Evolutionary conservation across 345 rosid genomes (phyloP), one percentile per base, ranked within the genome.

Genomic region (Aquilaria malaccensis): DNA sequence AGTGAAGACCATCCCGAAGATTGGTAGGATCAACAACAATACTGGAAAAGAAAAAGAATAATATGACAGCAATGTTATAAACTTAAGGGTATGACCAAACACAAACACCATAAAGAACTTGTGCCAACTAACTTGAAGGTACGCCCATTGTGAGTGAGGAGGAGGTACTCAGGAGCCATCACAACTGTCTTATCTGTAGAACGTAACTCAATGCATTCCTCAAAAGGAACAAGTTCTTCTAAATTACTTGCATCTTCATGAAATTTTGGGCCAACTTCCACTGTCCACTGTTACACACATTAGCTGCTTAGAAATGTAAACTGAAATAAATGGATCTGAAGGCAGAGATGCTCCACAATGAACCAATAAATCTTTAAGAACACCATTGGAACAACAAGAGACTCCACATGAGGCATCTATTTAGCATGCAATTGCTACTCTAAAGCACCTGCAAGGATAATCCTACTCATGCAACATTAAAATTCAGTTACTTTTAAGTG

Each of bases 181-280:
- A 88, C 88, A 71, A 88, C 83, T 49, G 77, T 64, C 68, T 82
- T 83, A 11, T 79, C 83, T 52, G 87, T 85, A 66, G 97, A 88
- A 61, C 75, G 83, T 71, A 95, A 72, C 77, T 88, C 85, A 70
- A 95, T 75, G 67, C 87, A 86, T 72, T 95, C 96, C 83, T 88
- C 97, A 65, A 91, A 91, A 47, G 96, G 97, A 67, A 86, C 96
- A 78, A 94, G 72, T 59, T 91, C 99, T 68, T 94, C 88, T 60
- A 91, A 68, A 63, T 90, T 85, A 79, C 86, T 86, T 56, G 93
- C 96, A 76, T 76, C 97, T 74, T 94, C 97, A 74, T 88, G 97
- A 83, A 94, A 91, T 77, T 83, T 83, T 29, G 99, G 99, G 45
- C 81, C 88, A 74, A 94, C 80, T 80, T 82, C 89, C 63, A 90